Base-by-base conservation (phyloP, 306 rosid genomes). In the Acacia confusa region DNA sequence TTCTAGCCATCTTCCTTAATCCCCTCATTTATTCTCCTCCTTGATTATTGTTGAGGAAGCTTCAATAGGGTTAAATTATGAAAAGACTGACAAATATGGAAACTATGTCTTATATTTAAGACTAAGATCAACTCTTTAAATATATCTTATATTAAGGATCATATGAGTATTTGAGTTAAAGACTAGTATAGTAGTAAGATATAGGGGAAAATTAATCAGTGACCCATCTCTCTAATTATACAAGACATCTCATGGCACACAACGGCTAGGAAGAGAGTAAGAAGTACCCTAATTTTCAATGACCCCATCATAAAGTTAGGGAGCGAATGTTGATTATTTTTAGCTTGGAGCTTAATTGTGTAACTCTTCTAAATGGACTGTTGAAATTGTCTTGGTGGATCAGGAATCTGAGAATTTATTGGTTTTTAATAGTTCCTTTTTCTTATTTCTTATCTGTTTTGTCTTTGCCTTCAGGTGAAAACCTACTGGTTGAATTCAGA, bases 401-500 rank as follows among this genome's bases (percentile, higher is more conserved):
- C 27, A 58, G 65, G 28, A 58, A 22, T 58, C 7, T 58, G 7
- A 58, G 65, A 2, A 58, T 58, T 22, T 58, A 30, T 58, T 58
- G 16, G 65, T 6, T 57, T 27, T n/a, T 22, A 57, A 20, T 44
- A 36, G 24, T 71, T 47, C 67, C 75, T 45, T 11, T 44, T 72
- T 19, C 71, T 83, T 58, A 79, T 64, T 24, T 28, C 6, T 20
- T 69, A 22, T 70, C 57, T 86, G 22, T 57, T 74, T 41, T 50
- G 43, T 75, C 74, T 45, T 45, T 91, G 64, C 22, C 58, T 76
- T 84, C 91, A 95, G 99, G 99, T 95, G 84, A 92, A 93, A 90
- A 90, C 86, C 44, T 93, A 90, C 83, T 93, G 98, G 97, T 58
- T 92, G 78, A 93, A 93, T 89, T 95, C 98, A 24, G 99, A 95